phyloP scores from a whole-genome alignment of 2,329 filamentous ascomycete genomes.

The Colletotrichum falcatum region DNA sequence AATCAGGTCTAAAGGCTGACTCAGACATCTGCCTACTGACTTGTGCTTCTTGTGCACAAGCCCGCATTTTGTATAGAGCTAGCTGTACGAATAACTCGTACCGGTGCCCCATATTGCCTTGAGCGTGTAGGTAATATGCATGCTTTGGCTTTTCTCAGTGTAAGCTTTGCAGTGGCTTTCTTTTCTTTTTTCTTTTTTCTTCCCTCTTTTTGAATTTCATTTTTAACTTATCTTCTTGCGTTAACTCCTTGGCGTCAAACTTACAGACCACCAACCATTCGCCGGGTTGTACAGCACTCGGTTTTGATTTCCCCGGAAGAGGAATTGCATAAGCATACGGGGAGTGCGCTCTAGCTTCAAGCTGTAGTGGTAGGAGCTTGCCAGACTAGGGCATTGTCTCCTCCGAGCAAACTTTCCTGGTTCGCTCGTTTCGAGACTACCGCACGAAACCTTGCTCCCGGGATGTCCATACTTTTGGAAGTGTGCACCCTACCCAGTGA shows the following conservation, averaged over 20 bases:
- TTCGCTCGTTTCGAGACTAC: slow-evolving; percentile 21
- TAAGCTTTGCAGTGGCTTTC: background rate
- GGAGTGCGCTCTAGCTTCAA: background rate
- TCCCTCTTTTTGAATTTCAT: background rate
- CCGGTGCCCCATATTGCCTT: slow-evolving; percentile 11
- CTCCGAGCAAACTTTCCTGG: slow-evolving; percentile 22
- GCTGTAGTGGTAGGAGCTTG: slow-evolving; percentile 4
- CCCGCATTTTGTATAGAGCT: background rate
- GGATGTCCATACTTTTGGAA: background rate
- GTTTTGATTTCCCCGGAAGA: background rate
- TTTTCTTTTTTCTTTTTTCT: too few species aligned
- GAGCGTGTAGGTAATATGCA: background rate
- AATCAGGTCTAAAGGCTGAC: slow-evolving; percentile 13
- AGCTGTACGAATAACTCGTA: slow-evolving; percentile 15
- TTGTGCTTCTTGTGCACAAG: background rate
- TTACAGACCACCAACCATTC: background rate
- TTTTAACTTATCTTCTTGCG: background rate
- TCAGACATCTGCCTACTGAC: slow-evolving; percentile 5
- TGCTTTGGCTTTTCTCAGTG: background rate
- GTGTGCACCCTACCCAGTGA: background rate
- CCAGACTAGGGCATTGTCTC: slow-evolving; percentile 16
- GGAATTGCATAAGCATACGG: background rate
- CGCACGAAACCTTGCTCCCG: slow-evolving; percentile 18
- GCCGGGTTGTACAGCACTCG: background rate
- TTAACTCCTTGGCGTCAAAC: background rate